Percentiles rank a stretch among this genome's conserved stretches.
Evolutionary conservation across 148 eudicot genomes (phyloP).

Genomic region (Vaccinium corymbosum): DNA sequence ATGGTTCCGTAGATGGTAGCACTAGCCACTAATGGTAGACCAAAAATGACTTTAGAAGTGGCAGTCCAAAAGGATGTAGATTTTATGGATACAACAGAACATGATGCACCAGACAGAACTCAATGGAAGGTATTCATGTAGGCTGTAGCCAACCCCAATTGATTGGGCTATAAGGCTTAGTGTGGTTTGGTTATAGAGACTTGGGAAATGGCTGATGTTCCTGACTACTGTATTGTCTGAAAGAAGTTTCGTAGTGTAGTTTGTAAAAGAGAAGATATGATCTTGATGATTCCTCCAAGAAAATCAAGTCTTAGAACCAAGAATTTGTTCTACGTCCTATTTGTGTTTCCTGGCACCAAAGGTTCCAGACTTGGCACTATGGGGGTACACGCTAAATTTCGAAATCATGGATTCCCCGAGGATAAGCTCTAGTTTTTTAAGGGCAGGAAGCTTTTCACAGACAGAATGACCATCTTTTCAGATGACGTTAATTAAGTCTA

Average conservation of each 20-base stretch:
- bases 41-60: neutral
- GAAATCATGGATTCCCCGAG: neutral
- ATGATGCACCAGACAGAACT: neutral
- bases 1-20: neutral
- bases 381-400: neutral
- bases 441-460: neutral
- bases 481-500: neutral
- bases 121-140: neutral
- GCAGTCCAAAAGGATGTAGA: neutral
- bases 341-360: neutral
- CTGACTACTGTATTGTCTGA: neutral
- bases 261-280: neutral
- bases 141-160: neutral
- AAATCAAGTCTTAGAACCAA: slow-evolving; percentile 3
- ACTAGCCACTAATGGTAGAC: neutral
- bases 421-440: too few species aligned
- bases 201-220: neutral
- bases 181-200: neutral
- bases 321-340: neutral
- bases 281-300: neutral
- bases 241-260: neutral
- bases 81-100: neutral
- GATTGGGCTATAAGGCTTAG: neutral
- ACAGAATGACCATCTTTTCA: neutral
- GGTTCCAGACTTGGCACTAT: neutral